phyloP scores from a whole-genome alignment of 345 rosid genomes.

The Microcos paniculata region DNA sequence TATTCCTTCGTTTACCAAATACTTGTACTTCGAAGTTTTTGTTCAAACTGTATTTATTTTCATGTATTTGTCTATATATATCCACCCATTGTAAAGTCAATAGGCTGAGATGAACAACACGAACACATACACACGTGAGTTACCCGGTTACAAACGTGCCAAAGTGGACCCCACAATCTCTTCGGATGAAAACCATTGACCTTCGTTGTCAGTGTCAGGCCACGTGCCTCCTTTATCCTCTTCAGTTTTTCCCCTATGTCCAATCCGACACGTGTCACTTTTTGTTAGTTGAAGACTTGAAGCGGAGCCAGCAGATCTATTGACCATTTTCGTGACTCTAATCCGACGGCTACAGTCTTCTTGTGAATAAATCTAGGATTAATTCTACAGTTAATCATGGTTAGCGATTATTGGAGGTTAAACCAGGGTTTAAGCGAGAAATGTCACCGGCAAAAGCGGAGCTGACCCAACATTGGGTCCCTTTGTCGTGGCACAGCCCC shows the following conservation, averaged over 20 bases:
- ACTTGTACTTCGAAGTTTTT: no score
- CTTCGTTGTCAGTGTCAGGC: background rate
- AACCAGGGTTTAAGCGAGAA: background rate
- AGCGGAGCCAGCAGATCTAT: background rate
- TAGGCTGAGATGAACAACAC: background rate
- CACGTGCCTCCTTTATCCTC: background rate
- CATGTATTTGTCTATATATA: background rate
- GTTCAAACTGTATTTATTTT: no score
- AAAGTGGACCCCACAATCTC: conserved; percentile 9
- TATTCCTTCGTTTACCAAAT: no score
- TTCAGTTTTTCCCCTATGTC: background rate
- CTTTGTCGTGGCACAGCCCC: conserved; percentile 31
- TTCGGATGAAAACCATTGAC: background rate
- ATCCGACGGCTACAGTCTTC: background rate
- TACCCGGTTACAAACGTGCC: conserved; percentile 7
- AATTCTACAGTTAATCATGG: background rate
- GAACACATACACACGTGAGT: conserved; percentile 13
- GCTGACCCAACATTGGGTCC: conserved; percentile 36
- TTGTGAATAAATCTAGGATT: background rate
- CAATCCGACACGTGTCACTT: background rate
- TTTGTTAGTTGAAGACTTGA: background rate
- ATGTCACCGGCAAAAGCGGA: conserved; percentile 32
- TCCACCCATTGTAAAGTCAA: background rate
- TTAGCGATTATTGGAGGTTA: background rate
- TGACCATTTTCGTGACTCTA: background rate